Evolutionary conservation across 2,329 filamentous ascomycete genomes (phyloP), one percentile per base, ranked within the genome.

Genomic region (Neofusicoccum umdonicola): DNA sequence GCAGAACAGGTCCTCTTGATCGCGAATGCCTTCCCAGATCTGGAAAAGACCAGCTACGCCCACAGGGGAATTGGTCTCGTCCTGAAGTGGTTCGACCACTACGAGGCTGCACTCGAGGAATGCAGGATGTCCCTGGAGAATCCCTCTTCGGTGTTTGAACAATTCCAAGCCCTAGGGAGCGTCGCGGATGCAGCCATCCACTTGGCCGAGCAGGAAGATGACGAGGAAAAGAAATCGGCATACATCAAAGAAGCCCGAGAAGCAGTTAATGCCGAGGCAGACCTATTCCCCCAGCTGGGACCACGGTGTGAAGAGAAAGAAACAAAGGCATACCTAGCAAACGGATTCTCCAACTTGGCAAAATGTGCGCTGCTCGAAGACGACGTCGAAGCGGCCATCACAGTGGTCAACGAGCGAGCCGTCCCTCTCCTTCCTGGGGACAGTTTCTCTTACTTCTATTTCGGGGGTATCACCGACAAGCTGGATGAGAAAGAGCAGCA

Each of bases 401-500:
- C 4, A n/a, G n/a, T 50, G 11, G 65, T 61, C 57, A 57, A 65
- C 3, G 48, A 65, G 31, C 22, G 31, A 51, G 65, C 62, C 41
- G 12, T 56, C 19, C 42, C 44, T 7, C 35, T 63, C 7, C 13
- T 35, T 9, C 39, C 54, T 6, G 62, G 63, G 6, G 22, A 61
- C 1, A 19, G n/a, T 13, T 34, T 67, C 17, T 3, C 11, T 8
- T 56, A 63, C 13, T 66, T 27, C 15, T 15, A 12, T 1, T 45
- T 66, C 2, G 66, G 65, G n/a, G 50, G 65, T n/a, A 66, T 67
- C 3, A 62, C 65, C 11, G 15, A 9, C 5, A 39, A 67, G 9
- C 15, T 67, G 17, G 63, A 67, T 37, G 63, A 66, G 17, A 51
- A 65, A 42, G 27, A 17, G 15, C 65, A 67, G 27, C 62, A 62